A percentile compares a stretch with the other conserved stretches of the same genome.
phyloP scores from a whole-genome alignment of 108 stramenopile genomes.

The Asterionellopsis glacialis region DNA sequence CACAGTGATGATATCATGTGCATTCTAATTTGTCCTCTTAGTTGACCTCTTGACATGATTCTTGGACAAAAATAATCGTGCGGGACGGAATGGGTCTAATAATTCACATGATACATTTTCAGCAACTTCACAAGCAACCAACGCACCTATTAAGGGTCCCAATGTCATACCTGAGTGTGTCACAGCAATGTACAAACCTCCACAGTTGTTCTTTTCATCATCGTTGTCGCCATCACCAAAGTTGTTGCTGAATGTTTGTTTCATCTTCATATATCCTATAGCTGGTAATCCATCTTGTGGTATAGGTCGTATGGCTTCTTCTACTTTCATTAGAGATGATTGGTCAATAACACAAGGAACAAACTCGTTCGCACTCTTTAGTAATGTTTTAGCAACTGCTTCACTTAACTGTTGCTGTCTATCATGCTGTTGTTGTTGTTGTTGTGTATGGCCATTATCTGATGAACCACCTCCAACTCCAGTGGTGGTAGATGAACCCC shows the following conservation, averaged over 20 bases:
- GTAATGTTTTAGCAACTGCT: not conserved
- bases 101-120: conserved; percentile 18
- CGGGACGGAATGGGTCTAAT: conserved; percentile 33
- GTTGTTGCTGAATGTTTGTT: no score
- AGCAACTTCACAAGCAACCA: conserved; percentile 43
- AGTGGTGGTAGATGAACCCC: conserved; percentile 22
- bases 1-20: no score
- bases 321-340: conserved; percentile 5
- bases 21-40: no score
- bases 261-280: conserved; percentile 32
- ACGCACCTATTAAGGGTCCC: conserved; percentile 43
- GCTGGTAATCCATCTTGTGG: conserved; percentile 61
- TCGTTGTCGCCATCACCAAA: no score
- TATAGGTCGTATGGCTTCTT: conserved; percentile 55
- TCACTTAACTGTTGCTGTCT: not conserved
- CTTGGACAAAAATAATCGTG: conserved; percentile 16
- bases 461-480: not conserved
- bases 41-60: no score
- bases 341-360: conserved; percentile 3
- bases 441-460: no score
- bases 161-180: conserved; percentile 66
- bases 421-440: not conserved
- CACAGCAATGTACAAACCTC: conserved; percentile 41
- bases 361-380: conserved; percentile 6
- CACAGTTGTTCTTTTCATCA: no score